These are phyloP conservation scores for Prosopis cineraria DNA, from an alignment of 306 rosid genomes.

Conservation along the genomic window DNA sequence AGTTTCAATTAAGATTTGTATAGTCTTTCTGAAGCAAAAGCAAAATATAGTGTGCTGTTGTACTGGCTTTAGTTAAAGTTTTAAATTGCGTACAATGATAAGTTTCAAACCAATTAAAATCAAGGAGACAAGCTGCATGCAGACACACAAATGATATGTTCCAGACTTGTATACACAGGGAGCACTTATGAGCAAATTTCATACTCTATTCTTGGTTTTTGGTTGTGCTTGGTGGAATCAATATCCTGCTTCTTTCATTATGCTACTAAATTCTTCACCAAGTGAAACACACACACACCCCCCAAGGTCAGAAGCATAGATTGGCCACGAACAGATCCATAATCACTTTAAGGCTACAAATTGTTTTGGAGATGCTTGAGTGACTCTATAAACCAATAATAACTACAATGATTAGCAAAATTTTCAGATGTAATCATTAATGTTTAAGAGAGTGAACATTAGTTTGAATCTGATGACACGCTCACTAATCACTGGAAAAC, in stretches of 20 bases:
- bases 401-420: not conserved
- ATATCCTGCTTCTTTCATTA: not conserved
- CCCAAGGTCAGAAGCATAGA: not conserved
- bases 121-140: conserved; percentile 3
- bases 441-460: not conserved
- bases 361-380: conserved; percentile 15
- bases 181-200: not conserved
- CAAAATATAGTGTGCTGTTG: not conserved
- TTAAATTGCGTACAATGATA: not conserved
- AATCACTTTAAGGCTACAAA: conserved; percentile 8
- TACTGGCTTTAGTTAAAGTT: conserved; percentile 5
- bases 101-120: conserved; percentile 25
- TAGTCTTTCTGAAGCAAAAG: conserved; percentile 17
- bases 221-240: not conserved
- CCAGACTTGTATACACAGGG: not conserved
- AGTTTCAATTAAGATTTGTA: conserved; percentile 21
- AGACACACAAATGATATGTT: not conserved
- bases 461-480: conserved; percentile 4
- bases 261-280: not conserved
- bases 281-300: not conserved
- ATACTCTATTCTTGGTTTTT: not conserved
- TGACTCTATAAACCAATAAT: not conserved
- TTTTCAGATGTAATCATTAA: not conserved
- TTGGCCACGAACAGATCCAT: not conserved
- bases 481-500: not conserved